Evolutionary conservation across 129 eudicot genomes (phyloP).

Genomic region (Pittosporum tobira): DNA sequence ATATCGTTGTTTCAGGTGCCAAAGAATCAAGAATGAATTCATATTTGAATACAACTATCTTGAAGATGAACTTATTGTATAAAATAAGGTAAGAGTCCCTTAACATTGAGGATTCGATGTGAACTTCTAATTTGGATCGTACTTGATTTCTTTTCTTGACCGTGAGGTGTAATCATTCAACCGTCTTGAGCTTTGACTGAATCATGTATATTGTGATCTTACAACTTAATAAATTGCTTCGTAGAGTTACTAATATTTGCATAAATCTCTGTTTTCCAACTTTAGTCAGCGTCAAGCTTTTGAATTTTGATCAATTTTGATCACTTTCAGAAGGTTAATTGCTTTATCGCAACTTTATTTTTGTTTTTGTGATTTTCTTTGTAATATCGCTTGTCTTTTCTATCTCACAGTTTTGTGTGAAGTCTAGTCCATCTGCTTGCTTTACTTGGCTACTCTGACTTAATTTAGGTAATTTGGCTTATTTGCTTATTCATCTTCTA

Average conservation of each 20-base stretch:
- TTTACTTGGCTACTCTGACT: no score
- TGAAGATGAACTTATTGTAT: slow-evolving; percentile 83
- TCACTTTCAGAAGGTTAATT: no score
- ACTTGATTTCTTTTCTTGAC: not conserved
- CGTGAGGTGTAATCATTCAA: not conserved
- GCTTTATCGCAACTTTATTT: no score
- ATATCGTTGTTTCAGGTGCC: slow-evolving; percentile 98
- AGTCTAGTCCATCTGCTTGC: no score
- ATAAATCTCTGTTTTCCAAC: no score
- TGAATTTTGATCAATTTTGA: no score
- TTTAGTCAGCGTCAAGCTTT: no score
- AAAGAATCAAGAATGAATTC: slow-evolving; percentile 86
- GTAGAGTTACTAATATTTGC: not conserved
- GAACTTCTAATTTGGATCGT: slow-evolving; percentile 15
- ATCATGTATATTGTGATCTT: not conserved
- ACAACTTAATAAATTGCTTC: not conserved
- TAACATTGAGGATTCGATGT: slow-evolving; percentile 5
- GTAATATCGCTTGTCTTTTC: no score
- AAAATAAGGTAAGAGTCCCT: slow-evolving; percentile 14
- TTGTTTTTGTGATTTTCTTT: no score
- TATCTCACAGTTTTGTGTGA: no score
- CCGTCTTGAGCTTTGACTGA: not conserved
- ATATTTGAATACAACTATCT: slow-evolving; percentile 89
- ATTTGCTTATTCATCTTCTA: no score
- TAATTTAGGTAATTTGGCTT: no score